Evolutionary conservation across 805 yeast species (phyloP), one percentile per base, ranked within the genome.

Genomic region (Saccharomycopsis amapae): DNA sequence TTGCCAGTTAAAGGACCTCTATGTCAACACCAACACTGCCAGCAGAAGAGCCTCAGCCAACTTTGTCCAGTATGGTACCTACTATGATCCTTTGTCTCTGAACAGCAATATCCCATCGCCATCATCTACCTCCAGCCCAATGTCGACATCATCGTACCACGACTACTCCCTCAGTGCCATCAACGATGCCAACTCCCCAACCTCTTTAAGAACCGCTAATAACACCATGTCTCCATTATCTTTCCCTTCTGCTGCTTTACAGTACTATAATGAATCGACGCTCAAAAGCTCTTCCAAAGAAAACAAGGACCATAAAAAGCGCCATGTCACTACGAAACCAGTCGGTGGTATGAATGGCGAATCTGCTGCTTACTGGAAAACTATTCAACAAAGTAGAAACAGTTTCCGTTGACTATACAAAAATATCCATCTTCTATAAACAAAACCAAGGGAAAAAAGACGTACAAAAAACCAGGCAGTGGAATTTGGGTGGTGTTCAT

Each of bases 131-230:
- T 9, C 26, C 26, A 24, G 23, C 42, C 9, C 17, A 25, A 17
- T 20, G 12, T 7, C 13, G 17, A 10, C 34, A 9, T n/a, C 13
- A 4, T 3, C 13, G 30, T 45, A 30, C 32, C 42, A 46, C 26
- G 49, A 46, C 38, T 46, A 46, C 30, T 46, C 49, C 15, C 24
- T 46, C 18, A n/a, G 25, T 24, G 45, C 49, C 10, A 40, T 46
- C 34, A 42, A 41, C 26, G 38, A 41, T 22, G 20, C 38, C 20
- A 34, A 40, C 42, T 26, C 30, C 13, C 44, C 45, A 17, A 45
- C 45, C 4, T 45, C 48, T 15, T 19, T 18, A 3, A 25, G 47
- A 19, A 22, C 47, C 45, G 19, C 7, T 24, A 42, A 22, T 42
- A 42, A 23, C 42, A 5, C 46, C n/a, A 10, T 20, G 13, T 4